phyloP scores from a whole-genome alignment of 1,284 basidiomycete genomes.

The Salmacisia buchloeana region DNA sequence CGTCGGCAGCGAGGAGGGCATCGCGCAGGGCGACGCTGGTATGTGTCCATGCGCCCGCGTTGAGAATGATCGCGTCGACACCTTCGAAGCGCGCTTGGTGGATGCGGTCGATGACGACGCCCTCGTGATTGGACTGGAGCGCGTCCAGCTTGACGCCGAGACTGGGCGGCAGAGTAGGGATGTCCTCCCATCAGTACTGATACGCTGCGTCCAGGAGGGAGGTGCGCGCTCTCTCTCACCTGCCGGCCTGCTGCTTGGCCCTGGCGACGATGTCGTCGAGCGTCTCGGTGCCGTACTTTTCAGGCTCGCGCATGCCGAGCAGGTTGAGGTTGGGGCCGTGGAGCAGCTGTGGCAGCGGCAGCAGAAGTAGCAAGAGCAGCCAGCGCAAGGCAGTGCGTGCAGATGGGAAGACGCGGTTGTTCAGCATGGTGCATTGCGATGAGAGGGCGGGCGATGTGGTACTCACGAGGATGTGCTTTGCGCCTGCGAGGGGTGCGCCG shows the following conservation, averaged over 20 bases:
- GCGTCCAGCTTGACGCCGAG: conserved; percentile 13
- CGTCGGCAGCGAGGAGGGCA: conserved; percentile 38
- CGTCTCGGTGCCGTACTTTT: conserved; percentile 48
- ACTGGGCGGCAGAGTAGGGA: not conserved
- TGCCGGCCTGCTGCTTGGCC: conserved; percentile 5
- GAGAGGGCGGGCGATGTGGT: not conserved
- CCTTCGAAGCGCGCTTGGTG: conserved; percentile 33
- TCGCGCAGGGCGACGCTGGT: conserved; percentile 49
- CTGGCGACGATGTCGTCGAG: conserved; percentile 32
- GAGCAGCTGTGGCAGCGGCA: conserved; percentile 19
- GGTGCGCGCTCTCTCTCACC: not conserved
- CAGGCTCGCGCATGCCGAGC: conserved; percentile 50
- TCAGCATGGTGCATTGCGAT: not conserved
- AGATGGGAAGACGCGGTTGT: too few species aligned
- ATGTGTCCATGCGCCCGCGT: conserved; percentile 50
- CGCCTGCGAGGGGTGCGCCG: not conserved
- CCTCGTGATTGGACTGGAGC: conserved; percentile 51
- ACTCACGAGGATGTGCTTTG: not conserved
- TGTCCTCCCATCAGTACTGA: too few species aligned
- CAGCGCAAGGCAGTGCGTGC: not conserved
- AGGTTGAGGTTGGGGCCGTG: conserved; percentile 51
- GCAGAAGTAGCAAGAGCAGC: not conserved
- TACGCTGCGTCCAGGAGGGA: conserved; percentile 14
- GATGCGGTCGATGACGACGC: conserved; percentile 49
- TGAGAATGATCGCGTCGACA: conserved; percentile 39